These are phyloP conservation scores for Cryoendolithus antarcticus DNA, from an alignment of 2,329 filamentous ascomycete genomes.

Conservation along the genomic window DNA sequence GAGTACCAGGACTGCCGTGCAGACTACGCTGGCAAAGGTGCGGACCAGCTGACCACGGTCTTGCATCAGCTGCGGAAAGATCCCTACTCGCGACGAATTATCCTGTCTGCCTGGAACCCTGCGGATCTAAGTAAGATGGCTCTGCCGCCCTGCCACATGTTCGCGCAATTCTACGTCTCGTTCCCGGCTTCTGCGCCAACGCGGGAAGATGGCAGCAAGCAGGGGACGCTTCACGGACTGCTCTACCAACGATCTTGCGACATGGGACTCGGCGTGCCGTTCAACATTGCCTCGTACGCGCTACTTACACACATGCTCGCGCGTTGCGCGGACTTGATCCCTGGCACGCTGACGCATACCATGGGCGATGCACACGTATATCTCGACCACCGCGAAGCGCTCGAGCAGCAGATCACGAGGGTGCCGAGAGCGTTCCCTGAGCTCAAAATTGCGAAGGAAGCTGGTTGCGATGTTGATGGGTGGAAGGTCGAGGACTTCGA, in stretches of 20 bases:
- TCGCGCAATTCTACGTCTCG: conserved; percentile 88
- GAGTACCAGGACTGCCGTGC: conserved; percentile 66
- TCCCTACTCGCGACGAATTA: conserved; percentile 81
- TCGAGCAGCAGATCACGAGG: conserved; percentile 66
- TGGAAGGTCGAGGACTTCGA: conserved; percentile 84
- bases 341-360: conserved; percentile 80
- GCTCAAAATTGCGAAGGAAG: conserved; percentile 57
- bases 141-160: conserved; percentile 91
- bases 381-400: conserved; percentile 77
- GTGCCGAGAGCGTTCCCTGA: conserved; percentile 73
- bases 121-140: conserved; percentile 78
- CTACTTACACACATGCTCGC: conserved; percentile 92
- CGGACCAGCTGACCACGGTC: conserved; percentile 88
- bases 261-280: conserved; percentile 93
- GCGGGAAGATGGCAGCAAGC: conserved; percentile 24
- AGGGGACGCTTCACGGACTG: conserved; percentile 70
- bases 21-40: conserved; percentile 78
- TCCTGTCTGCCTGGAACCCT: conserved; percentile 90
- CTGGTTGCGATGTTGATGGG: conserved; percentile 68
- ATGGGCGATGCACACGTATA: conserved; percentile 99
- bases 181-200: conserved; percentile 40
- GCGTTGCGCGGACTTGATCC: conserved; percentile 69
- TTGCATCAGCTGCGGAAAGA: conserved; percentile 70
- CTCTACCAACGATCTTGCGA: conserved; percentile 92
- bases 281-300: conserved; percentile 94